Evolutionary conservation across 768 basidiomycete species (phyloP).

Genomic region (Leccinum rimulosum): DNA sequence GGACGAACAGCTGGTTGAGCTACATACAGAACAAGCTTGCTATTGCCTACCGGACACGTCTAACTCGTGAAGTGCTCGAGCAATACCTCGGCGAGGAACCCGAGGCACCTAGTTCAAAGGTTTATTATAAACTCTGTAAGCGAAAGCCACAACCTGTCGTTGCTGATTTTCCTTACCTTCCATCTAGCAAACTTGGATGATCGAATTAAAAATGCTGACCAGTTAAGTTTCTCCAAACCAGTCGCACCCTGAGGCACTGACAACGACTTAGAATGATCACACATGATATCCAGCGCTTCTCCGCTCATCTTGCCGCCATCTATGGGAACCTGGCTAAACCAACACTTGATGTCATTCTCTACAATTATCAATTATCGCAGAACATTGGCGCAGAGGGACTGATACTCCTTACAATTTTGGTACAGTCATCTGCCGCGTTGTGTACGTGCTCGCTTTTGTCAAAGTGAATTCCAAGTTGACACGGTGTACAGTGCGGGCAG

Average conservation of each 20-base stretch:
- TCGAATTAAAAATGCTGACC: slow-evolving; percentile 93
- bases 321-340: slow-evolving; percentile 96
- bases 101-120: slow-evolving; percentile 68
- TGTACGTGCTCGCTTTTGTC: slow-evolving; percentile 47
- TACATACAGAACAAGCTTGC: slow-evolving; percentile 93
- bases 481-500: slow-evolving; percentile 62
- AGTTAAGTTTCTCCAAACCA: slow-evolving; percentile 45
- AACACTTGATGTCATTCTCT: slow-evolving; percentile 85
- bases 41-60: slow-evolving; percentile 81
- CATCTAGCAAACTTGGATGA: slow-evolving; percentile 88
- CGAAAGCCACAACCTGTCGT: slow-evolving; percentile 4
- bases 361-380: slow-evolving; percentile 92
- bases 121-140: slow-evolving; percentile 91
- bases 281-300: slow-evolving; percentile 93
- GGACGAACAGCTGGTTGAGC: slow-evolving; percentile 90
- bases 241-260: slow-evolving; percentile 10
- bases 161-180: slow-evolving; percentile 2
- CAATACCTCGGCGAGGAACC: slow-evolving; percentile 78
- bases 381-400: slow-evolving; percentile 95
- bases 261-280: slow-evolving; percentile 74
- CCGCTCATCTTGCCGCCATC: slow-evolving; percentile 85
- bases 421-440: slow-evolving; percentile 80
- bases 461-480: slow-evolving; percentile 1
- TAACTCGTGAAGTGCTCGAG: slow-evolving; percentile 79
- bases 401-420: slow-evolving; percentile 74